Evolutionary conservation across 2,329 filamentous ascomycete species (phyloP).

Genomic region (Pseudonectria buxi): DNA sequence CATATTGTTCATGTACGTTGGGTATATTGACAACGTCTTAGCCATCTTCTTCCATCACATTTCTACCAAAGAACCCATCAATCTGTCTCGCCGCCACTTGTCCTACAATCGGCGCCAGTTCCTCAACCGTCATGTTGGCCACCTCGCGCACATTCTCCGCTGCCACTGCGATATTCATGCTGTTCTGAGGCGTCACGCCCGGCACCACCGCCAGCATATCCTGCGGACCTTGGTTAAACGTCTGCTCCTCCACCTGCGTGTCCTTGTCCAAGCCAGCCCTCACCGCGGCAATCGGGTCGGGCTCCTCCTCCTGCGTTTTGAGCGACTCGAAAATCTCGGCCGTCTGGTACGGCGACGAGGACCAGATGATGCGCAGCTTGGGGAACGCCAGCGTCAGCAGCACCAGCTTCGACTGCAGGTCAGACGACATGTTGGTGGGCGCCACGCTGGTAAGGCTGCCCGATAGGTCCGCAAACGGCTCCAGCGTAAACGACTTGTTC

Average conservation of each 20-base stretch:
- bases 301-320: conserved; percentile 83
- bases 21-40: conserved; percentile 3
- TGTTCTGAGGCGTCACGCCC: conserved; percentile 72
- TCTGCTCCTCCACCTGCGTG: conserved; percentile 57
- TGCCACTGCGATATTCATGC: conserved; percentile 64
- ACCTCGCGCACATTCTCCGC: conserved; percentile 73
- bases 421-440: conserved; percentile 52
- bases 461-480: conserved; percentile 64
- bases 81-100: conserved; percentile 71
- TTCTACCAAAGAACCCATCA: conserved; percentile 69
- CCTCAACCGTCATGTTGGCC: conserved; percentile 73
- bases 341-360: conserved; percentile 85
- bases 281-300: conserved; percentile 82
- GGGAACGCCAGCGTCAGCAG: conserved; percentile 90
- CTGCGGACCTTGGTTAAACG: conserved; percentile 77
- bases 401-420: conserved; percentile 87
- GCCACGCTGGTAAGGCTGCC: conserved; percentile 58
- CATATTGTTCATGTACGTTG: too few species aligned
- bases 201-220: conserved; percentile 86
- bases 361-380: conserved; percentile 87
- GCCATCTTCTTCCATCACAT: conserved; percentile 47
- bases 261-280: conserved; percentile 61
- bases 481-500: conserved; percentile 93
- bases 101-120: conserved; percentile 69
- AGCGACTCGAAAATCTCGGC: conserved; percentile 94